These are phyloP conservation scores for Sporothrix phasma DNA, from an alignment of 2,329 filamentous ascomycete genomes.

Conservation along the genomic window DNA sequence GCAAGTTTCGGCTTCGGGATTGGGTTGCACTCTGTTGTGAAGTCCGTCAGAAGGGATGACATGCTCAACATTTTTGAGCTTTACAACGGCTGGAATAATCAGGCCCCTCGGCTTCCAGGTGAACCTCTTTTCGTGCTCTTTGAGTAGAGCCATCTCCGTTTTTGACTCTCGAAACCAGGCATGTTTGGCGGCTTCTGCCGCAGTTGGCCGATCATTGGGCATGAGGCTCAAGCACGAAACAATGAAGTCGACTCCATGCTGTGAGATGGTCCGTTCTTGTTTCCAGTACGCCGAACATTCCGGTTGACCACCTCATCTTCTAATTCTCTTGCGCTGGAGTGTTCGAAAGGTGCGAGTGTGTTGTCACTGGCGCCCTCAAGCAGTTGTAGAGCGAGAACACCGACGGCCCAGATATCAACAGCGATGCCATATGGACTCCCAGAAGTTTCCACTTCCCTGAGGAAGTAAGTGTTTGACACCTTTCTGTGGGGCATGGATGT, in stretches of 20 bases:
- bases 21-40: neutral
- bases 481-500: neutral
- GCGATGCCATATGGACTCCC: conserved; percentile 25
- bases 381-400: conserved; percentile 34
- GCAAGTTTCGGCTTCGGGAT: neutral
- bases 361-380: conserved; percentile 20
- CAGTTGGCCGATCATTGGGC: conserved; percentile 12
- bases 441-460: conserved; percentile 32
- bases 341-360: conserved; percentile 16
- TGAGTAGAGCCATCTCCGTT: conserved; percentile 7
- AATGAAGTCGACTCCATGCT: conserved; percentile 15
- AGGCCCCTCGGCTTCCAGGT: conserved; percentile 17
- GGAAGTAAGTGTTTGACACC: neutral
- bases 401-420: conserved; percentile 45
- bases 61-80: neutral
- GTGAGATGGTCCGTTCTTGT: conserved; percentile 10
- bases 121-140: conserved; percentile 8
- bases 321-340: conserved; percentile 13
- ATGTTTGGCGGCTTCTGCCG: conserved; percentile 9
- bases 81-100: conserved; percentile 16
- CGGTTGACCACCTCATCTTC: conserved; percentile 14
- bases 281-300: neutral
- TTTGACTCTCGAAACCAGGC: conserved; percentile 13
- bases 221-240: conserved; percentile 13
- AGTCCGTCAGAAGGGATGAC: neutral